These are phyloP conservation scores for Zygosaccharomyces pseudobailii DNA, from an alignment of 1,139 yeast species.

Conservation along the genomic window DNA sequence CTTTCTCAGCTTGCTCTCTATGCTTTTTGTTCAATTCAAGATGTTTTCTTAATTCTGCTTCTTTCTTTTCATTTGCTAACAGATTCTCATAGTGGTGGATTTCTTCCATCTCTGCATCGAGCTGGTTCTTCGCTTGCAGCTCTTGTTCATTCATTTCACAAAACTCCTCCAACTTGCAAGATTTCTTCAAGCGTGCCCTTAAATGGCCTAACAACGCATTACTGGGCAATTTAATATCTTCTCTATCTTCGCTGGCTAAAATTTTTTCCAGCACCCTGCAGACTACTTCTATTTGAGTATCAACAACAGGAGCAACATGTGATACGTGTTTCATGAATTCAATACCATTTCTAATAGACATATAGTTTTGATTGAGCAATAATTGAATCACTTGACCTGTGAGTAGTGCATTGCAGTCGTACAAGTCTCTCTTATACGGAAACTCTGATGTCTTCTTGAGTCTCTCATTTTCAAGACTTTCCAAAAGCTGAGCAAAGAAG, in stretches of 20 bases:
- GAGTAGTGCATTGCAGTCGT: conserved; percentile 48
- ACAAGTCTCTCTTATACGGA: conserved; percentile 43
- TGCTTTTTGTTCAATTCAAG: conserved; percentile 21
- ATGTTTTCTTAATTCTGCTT: conserved; percentile 24
- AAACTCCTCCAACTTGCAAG: conserved; percentile 60
- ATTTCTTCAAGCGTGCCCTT: conserved; percentile 50
- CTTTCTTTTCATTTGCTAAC: conserved; percentile 31
- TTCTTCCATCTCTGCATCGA: conserved; percentile 24
- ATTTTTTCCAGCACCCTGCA: conserved; percentile 47
- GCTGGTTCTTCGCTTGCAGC: conserved; percentile 24
- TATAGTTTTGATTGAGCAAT: conserved; percentile 53
- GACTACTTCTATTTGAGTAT: conserved; percentile 59
- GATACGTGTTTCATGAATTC: conserved; percentile 68
- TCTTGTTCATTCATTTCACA: conserved; percentile 40
- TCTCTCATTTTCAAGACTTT: conserved; percentile 36
- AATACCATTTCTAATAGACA: conserved; percentile 77
- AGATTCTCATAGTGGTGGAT: conserved; percentile 24
- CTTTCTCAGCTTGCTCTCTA: conserved; percentile 10
- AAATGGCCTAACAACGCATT: conserved; percentile 73
- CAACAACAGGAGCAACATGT: conserved; percentile 62
- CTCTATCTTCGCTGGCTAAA: conserved; percentile 55
- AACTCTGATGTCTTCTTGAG: conserved; percentile 25
- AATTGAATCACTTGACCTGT: conserved; percentile 48
- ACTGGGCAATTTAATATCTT: conserved; percentile 76
- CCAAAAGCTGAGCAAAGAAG: conserved; percentile 58